phyloP scores from a whole-genome alignment of 805 yeast genomes.

The Pichia eremophila region DNA sequence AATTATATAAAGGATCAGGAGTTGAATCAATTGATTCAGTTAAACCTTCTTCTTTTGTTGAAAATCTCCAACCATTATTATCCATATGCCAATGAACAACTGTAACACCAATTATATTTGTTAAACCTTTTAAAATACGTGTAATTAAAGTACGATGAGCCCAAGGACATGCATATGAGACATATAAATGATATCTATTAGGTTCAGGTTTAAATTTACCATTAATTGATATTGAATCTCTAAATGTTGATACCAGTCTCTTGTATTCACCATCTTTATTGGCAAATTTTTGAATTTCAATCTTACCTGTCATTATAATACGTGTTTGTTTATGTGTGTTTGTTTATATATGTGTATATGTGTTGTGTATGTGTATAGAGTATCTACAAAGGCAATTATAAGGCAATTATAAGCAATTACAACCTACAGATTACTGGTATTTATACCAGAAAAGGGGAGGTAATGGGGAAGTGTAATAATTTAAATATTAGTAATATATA shows the following conservation, averaged over 20 bases:
- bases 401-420: too few relatives aligned
- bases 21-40: constrained; percentile 33
- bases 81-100: constrained; percentile 93
- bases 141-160: constrained; percentile 80
- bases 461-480: too few relatives aligned
- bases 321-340: neutral
- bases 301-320: constrained; percentile 2
- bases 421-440: too few relatives aligned
- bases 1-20: constrained; percentile 52
- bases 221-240: constrained; percentile 48
- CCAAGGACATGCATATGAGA: constrained; percentile 91
- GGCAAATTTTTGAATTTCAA: constrained; percentile 42
- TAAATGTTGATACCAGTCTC: constrained; percentile 43
- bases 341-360: too few relatives aligned
- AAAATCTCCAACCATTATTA: constrained; percentile 81
- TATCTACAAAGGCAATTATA: neutral
- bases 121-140: constrained; percentile 64
- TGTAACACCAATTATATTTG: constrained; percentile 51
- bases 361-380: too few relatives aligned
- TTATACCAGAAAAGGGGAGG: too few relatives aligned
- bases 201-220: constrained; percentile 68
- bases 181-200: constrained; percentile 79
- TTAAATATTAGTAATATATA: too few relatives aligned
- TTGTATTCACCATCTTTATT: constrained; percentile 46
- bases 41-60: constrained; percentile 32